These are phyloP conservation scores for Hibiscus syriacus DNA, from an alignment of 345 rosid genomes.

Conservation along the genomic window DNA sequence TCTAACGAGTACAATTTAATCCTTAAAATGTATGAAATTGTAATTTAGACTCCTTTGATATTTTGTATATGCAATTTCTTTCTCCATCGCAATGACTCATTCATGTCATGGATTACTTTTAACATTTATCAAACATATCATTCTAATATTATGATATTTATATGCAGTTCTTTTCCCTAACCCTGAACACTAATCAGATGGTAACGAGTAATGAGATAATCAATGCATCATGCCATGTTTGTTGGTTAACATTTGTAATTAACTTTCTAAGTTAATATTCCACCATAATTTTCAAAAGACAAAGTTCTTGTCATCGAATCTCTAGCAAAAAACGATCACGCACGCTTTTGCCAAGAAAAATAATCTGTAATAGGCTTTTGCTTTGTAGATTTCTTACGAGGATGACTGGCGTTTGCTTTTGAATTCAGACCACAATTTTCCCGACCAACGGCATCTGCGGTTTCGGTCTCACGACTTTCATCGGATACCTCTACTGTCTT, in stretches of 20 bases:
- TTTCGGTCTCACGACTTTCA: neutral
- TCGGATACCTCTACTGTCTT: conserved; percentile 23
- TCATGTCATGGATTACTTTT: no score
- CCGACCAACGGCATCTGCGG: conserved; percentile 3
- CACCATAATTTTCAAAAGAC: neutral
- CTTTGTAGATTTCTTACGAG: neutral
- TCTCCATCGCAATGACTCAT: no score
- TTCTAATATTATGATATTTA: no score
- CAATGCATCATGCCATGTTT: no score
- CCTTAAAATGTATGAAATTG: no score
- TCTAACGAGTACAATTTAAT: no score
- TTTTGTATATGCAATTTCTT: no score
- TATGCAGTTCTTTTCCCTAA: no score
- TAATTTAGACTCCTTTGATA: no score
- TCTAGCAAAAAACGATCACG: neutral
- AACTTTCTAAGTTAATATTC: neutral
- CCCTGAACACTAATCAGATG: no score
- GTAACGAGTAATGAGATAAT: no score
- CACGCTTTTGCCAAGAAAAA: neutral
- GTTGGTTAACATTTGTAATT: neutral
- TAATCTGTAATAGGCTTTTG: neutral
- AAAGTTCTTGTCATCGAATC: neutral
- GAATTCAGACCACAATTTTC: conserved; percentile 19
- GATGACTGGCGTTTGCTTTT: neutral
- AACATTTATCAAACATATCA: no score